Evolutionary conservation across 2,329 filamentous ascomycete species (phyloP), one percentile per base, ranked within the genome.

Genomic region (Cladosporium sp.): DNA sequence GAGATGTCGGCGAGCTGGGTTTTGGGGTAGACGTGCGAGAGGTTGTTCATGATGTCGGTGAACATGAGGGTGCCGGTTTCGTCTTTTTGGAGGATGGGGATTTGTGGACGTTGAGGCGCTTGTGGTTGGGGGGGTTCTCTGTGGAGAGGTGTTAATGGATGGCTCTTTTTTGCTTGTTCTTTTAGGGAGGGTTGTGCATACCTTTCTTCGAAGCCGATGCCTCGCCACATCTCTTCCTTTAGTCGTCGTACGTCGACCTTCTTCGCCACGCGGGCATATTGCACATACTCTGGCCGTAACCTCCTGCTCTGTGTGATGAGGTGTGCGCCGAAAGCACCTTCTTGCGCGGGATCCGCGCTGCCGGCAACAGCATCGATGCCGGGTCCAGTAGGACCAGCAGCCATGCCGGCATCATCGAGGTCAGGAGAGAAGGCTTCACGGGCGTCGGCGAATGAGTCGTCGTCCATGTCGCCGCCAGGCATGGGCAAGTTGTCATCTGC

Each of bases 1-100:
- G 93, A 97, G 74, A 99, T 98, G 78, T 99, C 95, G 68, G 90
- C 88, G 88, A 99, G 92, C 67, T 88, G 87, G 71, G 91, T 85
- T 77, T 92, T 91, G 12, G 93, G 90, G 75, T 99, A 99, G 8
- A 97, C 92, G 4, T 84, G 80, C 76, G 96, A 91, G 57, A 99
- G 82, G 68, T 89, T 89, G 76, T 96, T 96, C 88, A 99, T 96
- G 67, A 99, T 89, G 24, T 90, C 84, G 0, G 93, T 98, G 79
- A 99, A 99, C 73, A 90, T 93, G 70, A 97, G 85, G 3, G 84
- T 78, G 68, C 81, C 80, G 63, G 82, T 75, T 15, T 86, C 84
- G 41, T 72, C 69, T 30, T 64, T 55, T 3, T 69, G 66, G 3
- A 74, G 64, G 6, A 69, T 63, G 10, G 74, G 72, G 71, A 72